Percentiles rank a stretch among this genome's conserved stretches.
Evolutionary conservation across 2,329 filamentous ascomycete species (phyloP).

Genomic region (Microsporum audouinii): DNA sequence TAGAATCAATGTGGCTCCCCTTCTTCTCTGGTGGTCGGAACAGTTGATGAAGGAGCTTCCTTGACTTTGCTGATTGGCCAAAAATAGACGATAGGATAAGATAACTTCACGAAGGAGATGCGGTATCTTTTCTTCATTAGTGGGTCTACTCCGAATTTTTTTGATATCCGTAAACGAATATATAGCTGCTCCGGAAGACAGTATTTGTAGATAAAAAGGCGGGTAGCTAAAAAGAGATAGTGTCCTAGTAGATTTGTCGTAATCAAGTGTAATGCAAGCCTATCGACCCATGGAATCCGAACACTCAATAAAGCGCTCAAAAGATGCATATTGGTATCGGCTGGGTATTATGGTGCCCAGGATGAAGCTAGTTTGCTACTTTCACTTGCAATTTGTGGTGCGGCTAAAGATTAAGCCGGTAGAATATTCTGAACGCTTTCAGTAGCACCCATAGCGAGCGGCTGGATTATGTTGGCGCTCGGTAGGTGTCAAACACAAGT

Average conservation of each 20-base stretch:
- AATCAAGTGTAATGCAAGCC: constrained; percentile 1
- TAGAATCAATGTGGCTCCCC: neutral
- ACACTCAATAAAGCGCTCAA: neutral
- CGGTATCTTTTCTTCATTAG: neutral
- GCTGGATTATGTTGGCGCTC: neutral
- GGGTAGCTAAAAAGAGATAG: constrained; percentile 3
- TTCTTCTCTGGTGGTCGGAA: neutral
- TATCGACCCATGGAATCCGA: constrained; percentile 3
- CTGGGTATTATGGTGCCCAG: neutral
- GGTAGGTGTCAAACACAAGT: neutral
- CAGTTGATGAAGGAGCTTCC: neutral
- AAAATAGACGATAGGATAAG: neutral
- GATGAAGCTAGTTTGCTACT: neutral
- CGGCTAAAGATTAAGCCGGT: neutral
- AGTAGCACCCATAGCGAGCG: neutral
- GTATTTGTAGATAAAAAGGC: neutral
- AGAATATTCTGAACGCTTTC: neutral
- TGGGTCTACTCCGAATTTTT: neutral
- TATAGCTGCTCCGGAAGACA: neutral
- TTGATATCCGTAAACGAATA: neutral
- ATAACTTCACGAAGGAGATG: neutral
- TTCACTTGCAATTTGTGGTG: neutral
- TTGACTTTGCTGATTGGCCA: neutral
- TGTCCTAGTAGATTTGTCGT: neutral
- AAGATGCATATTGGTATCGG: neutral